phyloP scores from a whole-genome alignment of 352 stramenopile species.

The Globisporangium iwayamae region DNA sequence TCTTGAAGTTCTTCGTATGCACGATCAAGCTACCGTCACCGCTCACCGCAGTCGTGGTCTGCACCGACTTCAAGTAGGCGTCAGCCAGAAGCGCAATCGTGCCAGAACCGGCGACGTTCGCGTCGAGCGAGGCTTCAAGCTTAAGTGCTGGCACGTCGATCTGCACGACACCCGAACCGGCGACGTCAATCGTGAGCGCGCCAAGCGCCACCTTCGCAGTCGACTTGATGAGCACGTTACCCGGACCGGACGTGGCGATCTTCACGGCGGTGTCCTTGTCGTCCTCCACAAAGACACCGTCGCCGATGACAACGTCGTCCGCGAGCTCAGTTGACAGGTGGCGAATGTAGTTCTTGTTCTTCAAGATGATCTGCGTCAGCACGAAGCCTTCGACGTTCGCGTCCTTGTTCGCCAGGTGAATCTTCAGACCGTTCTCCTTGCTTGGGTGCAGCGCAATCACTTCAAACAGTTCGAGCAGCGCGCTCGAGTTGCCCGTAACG shows the following conservation, averaged over 20 bases:
- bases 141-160: slow-evolving; percentile 25
- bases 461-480: slow-evolving; percentile 44
- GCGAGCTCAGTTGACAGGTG: slow-evolving; percentile 34
- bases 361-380: slow-evolving; percentile 52
- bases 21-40: slow-evolving; percentile 32
- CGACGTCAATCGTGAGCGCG: slow-evolving; percentile 34
- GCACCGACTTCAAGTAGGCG: slow-evolving; percentile 19
- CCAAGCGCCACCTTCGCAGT: slow-evolving; percentile 22
- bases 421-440: slow-evolving; percentile 39
- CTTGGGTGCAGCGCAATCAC: slow-evolving; percentile 32
- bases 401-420: slow-evolving; percentile 51
- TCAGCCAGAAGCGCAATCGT: slow-evolving; percentile 30
- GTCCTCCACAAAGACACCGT: slow-evolving; percentile 34
- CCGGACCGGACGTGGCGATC: slow-evolving; percentile 32
- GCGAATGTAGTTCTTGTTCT: slow-evolving; percentile 39
- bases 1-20: slow-evolving; percentile 28
- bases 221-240: slow-evolving; percentile 40
- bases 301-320: slow-evolving; percentile 38
- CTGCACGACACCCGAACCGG: slow-evolving; percentile 29
- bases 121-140: slow-evolving; percentile 24
- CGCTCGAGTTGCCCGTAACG: slow-evolving; percentile 52
- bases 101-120: slow-evolving; percentile 41
- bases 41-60: slow-evolving; percentile 26
- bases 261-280: slow-evolving; percentile 37
- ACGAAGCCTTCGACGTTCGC: slow-evolving; percentile 42